Percentiles rank a stretch among this genome's conserved stretches.
Evolutionary conservation across 148 eudicot genomes (phyloP).

Genomic region (Camellia sinensis): DNA sequence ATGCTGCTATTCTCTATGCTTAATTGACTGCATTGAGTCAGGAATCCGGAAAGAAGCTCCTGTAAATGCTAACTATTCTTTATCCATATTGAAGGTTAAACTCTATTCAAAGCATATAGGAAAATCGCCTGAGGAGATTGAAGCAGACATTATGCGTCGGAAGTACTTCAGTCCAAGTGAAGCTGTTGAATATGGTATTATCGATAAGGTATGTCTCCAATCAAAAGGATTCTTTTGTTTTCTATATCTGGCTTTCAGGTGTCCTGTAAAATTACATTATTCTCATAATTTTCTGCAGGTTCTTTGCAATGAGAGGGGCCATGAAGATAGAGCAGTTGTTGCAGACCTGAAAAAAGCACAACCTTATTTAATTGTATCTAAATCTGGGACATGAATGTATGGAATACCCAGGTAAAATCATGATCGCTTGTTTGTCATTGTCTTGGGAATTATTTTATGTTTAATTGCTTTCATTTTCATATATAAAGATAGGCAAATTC

Average conservation of each 20-base stretch:
- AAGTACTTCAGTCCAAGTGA: conserved; percentile 94
- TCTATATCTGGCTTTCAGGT: not conserved
- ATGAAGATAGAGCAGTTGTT: conserved; percentile 67
- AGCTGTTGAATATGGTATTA: conserved; percentile 95
- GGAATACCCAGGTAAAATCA: conserved; percentile 27
- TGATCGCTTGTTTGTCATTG: not conserved
- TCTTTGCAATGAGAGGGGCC: conserved; percentile 62
- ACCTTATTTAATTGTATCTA: conserved; percentile 39
- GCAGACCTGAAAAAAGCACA: conserved; percentile 66
- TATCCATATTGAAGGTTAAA: conserved; percentile 52
- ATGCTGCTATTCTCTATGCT: not conserved
- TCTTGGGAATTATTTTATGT: not conserved
- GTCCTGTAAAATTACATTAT: not conserved
- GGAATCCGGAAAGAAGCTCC: not conserved
- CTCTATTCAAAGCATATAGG: conserved; percentile 64
- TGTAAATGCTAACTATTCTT: not conserved
- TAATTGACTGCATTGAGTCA: not conserved
- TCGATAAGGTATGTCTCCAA: conserved; percentile 66
- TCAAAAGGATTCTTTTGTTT: not conserved
- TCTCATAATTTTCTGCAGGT: conserved; percentile 45
- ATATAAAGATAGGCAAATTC: too few relatives aligned
- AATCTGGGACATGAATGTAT: conserved; percentile 5
- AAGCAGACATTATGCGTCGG: conserved; percentile 83
- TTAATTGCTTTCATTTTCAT: not conserved
- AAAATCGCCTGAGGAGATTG: conserved; percentile 74